Conservation (phyloP, 2,329 filamentous ascomycete species). For the Tolypocladium nubicola region DNA sequence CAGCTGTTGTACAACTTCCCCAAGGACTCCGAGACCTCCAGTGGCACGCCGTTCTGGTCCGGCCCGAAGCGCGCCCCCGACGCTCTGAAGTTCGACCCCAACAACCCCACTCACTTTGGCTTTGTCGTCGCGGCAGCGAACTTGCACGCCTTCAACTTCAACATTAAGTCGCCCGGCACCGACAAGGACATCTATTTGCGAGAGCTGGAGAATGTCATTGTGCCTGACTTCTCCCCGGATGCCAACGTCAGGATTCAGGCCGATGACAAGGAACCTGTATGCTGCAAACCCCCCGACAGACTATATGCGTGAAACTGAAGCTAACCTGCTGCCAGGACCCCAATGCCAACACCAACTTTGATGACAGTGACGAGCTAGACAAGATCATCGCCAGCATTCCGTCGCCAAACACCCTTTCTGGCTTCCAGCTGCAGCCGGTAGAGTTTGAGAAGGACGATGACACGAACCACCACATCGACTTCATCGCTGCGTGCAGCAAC, state of each 20-base stretch:
- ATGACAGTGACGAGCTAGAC: slow-evolving; percentile 68
- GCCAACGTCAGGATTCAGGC: slow-evolving; percentile 93
- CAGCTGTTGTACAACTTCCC: slow-evolving; percentile 96
- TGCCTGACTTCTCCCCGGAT: slow-evolving; percentile 88
- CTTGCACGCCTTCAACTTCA: slow-evolving; percentile 95
- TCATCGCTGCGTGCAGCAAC: slow-evolving; percentile 96
- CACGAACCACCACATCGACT: slow-evolving; percentile 96
- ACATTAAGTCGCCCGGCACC: slow-evolving; percentile 71
- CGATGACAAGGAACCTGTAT: slow-evolving; percentile 79
- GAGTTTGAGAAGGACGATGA: slow-evolving; percentile 99
- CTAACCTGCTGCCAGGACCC: slow-evolving; percentile 49
- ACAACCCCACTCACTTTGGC: slow-evolving; percentile 75
- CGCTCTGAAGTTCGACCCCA: slow-evolving; percentile 75
- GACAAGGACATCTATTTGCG: slow-evolving; percentile 64
- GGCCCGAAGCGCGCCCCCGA: slow-evolving; percentile 95
- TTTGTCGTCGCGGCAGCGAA: slow-evolving; percentile 86
- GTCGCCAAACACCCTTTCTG: slow-evolving; percentile 66
- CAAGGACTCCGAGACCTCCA: slow-evolving; percentile 81
- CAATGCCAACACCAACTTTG: slow-evolving; percentile 54
- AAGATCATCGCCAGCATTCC: slow-evolving; percentile 65
- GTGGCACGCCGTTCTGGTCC: slow-evolving; percentile 91
- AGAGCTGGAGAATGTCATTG: slow-evolving; percentile 83
- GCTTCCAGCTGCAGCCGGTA: slow-evolving; percentile 82
- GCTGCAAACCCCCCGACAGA: slow-evolving; percentile 11
- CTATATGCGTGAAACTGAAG: not conserved